Base-by-base conservation (phyloP, 441 rosid species). In the Omphalea diandra region DNA sequence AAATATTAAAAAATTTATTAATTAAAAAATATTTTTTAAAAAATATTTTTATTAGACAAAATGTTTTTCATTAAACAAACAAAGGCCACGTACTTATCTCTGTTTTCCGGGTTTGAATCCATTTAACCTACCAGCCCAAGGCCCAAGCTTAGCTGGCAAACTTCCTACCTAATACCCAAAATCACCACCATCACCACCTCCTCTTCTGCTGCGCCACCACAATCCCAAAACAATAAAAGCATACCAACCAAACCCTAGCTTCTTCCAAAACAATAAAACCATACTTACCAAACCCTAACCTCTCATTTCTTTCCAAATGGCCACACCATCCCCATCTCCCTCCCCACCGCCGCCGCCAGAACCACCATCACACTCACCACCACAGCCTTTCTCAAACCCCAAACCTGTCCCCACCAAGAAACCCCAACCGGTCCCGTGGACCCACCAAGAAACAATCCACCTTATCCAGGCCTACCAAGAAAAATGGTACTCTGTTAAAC, bases 371-470 rank as follows among this genome's bases (percentile, higher is more conserved):
- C 46, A 17, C 15, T 66, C 82, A 5, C 80, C 75, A 26, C 69
- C 71, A 11, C n/a, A n/a, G n/a, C n/a, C n/a, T n/a, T n/a, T n/a
- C n/a, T 70, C 79, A 17, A 57, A 70, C 56, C 66, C 63, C 15
- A 59, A 60, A 1, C 57, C 81, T 41, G 40, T 57, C 65, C 64
- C 80, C 59, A 82, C 74, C 77, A 86, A 87, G 7, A 85, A 89
- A 31, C 89, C 93, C 47, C 87, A 87, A 27, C 97, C 96, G 1
- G 89, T 89, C 41, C 96, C 93, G 17, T 91, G 96, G 96, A 83
- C 96, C 64, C 92, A 79, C 64, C 88, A 91, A 29, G 96, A 94
- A 68, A 88, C 98, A 15, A 71, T 75, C 52, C 93, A 87, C 46
- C 76, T 89, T 8, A 94, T 94, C 70, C 91, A 87, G 63, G 86